A percentile compares a stretch with the other conserved stretches of the same genome.
Conservation (phyloP, 495 filamentous ascomycete species). For the Tuber indicum region DNA sequence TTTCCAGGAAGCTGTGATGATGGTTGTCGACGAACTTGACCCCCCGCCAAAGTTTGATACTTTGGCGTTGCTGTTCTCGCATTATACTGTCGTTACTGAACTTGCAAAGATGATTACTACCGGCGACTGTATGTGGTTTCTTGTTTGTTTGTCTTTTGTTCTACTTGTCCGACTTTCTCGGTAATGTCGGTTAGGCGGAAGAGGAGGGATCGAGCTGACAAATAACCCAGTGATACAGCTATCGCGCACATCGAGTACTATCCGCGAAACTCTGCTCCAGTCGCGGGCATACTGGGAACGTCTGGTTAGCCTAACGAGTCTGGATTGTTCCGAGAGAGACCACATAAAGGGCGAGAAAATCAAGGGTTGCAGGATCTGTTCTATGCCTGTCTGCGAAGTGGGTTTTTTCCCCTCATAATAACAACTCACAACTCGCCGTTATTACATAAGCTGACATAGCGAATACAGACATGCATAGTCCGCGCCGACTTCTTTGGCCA, state of each 20-base stretch:
- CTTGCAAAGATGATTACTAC: slow-evolving; percentile 27
- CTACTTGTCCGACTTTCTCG: background rate
- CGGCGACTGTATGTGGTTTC: slow-evolving; percentile 24
- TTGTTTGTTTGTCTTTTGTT: background rate
- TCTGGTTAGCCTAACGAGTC: slow-evolving; percentile 22
- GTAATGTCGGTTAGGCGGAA: background rate
- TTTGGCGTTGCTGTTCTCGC: slow-evolving; percentile 27
- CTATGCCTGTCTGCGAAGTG: slow-evolving; percentile 34
- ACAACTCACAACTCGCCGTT: background rate
- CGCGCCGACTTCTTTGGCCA: slow-evolving; percentile 32
- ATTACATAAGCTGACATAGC: background rate
- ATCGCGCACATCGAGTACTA: slow-evolving; percentile 32
- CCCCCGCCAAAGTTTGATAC: slow-evolving; percentile 33
- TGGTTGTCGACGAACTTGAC: background rate
- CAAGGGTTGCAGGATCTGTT: slow-evolving; percentile 28
- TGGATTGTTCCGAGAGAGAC: slow-evolving; percentile 20
- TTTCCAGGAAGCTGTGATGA: slow-evolving; percentile 13
- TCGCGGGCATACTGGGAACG: slow-evolving; percentile 23
- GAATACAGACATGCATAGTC: slow-evolving; percentile 30
- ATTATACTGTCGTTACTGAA: slow-evolving; percentile 27
- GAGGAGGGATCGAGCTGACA: background rate
- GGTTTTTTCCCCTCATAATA: background rate
- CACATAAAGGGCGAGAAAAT: slow-evolving; percentile 33
- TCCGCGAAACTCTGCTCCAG: slow-evolving; percentile 28
- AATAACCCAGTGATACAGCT: slow-evolving; percentile 29